phyloP scores from a whole-genome alignment of 2,329 filamentous ascomycete species.

The Aspergillus ustus region DNA sequence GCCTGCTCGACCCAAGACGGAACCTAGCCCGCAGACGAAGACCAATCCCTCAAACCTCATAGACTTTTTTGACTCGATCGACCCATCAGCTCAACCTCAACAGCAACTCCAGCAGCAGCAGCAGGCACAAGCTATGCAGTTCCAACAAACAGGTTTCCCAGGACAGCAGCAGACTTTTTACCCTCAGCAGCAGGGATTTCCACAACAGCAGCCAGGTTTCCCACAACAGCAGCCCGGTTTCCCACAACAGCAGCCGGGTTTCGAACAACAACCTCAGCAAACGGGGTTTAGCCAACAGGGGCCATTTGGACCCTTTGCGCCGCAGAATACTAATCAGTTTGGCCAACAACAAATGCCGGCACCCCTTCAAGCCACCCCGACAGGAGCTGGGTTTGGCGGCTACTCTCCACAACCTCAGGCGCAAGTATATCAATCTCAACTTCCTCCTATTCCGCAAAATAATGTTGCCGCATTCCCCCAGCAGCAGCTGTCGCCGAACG shows the following conservation, averaged over 20 bases:
- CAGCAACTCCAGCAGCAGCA: slow-evolving; percentile 24
- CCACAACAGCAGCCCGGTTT: slow-evolving; percentile 36
- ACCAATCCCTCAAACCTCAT: slow-evolving; percentile 71
- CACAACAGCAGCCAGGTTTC: slow-evolving; percentile 38
- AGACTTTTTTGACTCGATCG: slow-evolving; percentile 93
- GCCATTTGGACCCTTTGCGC: slow-evolving; percentile 30
- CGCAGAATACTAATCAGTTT: slow-evolving; percentile 43
- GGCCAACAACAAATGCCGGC: slow-evolving; percentile 43
- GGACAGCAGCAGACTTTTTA: slow-evolving; percentile 28
- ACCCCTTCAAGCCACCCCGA: slow-evolving; percentile 63
- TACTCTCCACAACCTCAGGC: slow-evolving; percentile 73
- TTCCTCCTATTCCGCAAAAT: slow-evolving; percentile 55
- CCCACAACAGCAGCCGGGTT: slow-evolving; percentile 29
- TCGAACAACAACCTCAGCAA: slow-evolving; percentile 39
- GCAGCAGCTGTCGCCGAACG: slow-evolving; percentile 38
- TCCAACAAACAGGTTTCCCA: slow-evolving; percentile 40
- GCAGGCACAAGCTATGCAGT: slow-evolving; percentile 44
- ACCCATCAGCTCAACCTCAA: slow-evolving; percentile 71
- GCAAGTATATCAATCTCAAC: slow-evolving; percentile 50
- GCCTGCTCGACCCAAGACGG: slow-evolving; percentile 33
- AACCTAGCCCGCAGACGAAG: slow-evolving; percentile 39
- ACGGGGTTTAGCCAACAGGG: slow-evolving; percentile 33
- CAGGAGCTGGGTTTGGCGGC: slow-evolving; percentile 82
- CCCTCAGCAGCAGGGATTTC: slow-evolving; percentile 39
- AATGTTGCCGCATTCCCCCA: slow-evolving; percentile 52